These are phyloP conservation scores for Monarda citriodora DNA, from an alignment of 305 asterid genomes.

Conservation along the genomic window DNA sequence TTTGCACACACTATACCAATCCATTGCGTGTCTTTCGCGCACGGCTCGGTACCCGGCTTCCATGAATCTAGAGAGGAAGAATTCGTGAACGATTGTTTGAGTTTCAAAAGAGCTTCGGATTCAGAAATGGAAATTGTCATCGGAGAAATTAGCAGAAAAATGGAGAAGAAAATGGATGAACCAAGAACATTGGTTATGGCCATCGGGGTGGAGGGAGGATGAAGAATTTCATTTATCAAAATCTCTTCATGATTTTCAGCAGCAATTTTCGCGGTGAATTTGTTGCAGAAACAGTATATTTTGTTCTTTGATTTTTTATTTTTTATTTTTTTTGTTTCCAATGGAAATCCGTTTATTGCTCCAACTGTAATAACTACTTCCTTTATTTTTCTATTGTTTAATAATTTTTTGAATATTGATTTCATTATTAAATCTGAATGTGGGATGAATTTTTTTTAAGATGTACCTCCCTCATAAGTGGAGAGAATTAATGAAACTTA, in stretches of 20 bases:
- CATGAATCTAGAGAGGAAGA: conserved; percentile 65
- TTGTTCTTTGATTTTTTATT: background rate
- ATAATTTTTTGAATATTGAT: background rate
- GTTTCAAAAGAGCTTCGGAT: conserved; percentile 60
- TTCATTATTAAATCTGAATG: conserved; percentile 5
- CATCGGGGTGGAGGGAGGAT: conserved; percentile 27
- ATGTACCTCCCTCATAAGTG: background rate
- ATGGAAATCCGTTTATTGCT: conserved; percentile 37
- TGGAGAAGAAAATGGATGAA: conserved; percentile 30
- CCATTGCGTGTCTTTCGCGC: conserved; percentile 46
- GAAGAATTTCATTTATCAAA: background rate
- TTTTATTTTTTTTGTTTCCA: background rate
- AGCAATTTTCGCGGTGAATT: conserved; percentile 7
- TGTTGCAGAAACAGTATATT: background rate
- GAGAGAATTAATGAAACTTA: too few relatives aligned
- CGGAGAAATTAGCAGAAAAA: conserved; percentile 26
- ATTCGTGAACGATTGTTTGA: conserved; percentile 50
- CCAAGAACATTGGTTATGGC: conserved; percentile 38
- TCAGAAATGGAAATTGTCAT: conserved; percentile 34
- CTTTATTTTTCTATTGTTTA: background rate
- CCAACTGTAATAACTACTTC: conserved; percentile 44
- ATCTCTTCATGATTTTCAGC: conserved; percentile 1
- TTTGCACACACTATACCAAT: conserved; percentile 47
- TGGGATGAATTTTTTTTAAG: background rate
- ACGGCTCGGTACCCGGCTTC: conserved; percentile 65